Conservation (phyloP, 2,329 filamentous ascomycete species). For the Colletotrichum sp. region DNA sequence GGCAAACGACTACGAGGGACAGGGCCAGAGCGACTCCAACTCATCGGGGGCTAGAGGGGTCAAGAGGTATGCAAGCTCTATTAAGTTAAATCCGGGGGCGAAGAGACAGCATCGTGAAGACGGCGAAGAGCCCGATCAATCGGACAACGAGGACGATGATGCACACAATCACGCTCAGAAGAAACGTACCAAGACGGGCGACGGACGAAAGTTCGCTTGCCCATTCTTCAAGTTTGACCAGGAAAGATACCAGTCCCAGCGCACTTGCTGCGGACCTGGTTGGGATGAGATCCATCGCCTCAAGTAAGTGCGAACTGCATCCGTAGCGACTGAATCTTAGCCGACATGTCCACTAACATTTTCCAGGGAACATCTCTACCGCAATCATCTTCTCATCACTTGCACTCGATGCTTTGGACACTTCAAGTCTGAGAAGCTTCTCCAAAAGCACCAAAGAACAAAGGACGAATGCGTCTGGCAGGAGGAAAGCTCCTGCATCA, state of each 20-base stretch:
- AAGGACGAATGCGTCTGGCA: slow-evolving; percentile 25
- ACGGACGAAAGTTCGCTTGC: slow-evolving; percentile 32
- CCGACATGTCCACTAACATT: neutral
- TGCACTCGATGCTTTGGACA: slow-evolving; percentile 40
- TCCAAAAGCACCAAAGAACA: slow-evolving; percentile 34
- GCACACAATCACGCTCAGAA: neutral
- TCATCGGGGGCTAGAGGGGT: neutral
- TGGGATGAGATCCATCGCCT: slow-evolving; percentile 42
- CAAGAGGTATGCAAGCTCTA: neutral
- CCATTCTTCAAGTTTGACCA: slow-evolving; percentile 44
- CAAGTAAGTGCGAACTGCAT: slow-evolving; percentile 29
- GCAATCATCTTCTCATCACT: slow-evolving; percentile 34
- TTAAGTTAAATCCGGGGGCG: neutral
- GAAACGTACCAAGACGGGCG: slow-evolving; percentile 8
- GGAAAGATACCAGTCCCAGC: slow-evolving; percentile 32
- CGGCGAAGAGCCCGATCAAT: neutral
- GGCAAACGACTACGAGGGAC: neutral
- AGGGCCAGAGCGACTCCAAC: neutral
- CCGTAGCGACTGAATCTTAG: neutral
- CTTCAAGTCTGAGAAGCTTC: slow-evolving; percentile 34
- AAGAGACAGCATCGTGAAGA: neutral
- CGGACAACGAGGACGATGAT: neutral
- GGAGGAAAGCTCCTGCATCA: slow-evolving; percentile 17
- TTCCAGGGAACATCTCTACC: slow-evolving; percentile 40
- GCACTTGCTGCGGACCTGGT: slow-evolving; percentile 39